phyloP scores from a whole-genome alignment of 768 basidiomycete species.

The Mycena latifolia region DNA sequence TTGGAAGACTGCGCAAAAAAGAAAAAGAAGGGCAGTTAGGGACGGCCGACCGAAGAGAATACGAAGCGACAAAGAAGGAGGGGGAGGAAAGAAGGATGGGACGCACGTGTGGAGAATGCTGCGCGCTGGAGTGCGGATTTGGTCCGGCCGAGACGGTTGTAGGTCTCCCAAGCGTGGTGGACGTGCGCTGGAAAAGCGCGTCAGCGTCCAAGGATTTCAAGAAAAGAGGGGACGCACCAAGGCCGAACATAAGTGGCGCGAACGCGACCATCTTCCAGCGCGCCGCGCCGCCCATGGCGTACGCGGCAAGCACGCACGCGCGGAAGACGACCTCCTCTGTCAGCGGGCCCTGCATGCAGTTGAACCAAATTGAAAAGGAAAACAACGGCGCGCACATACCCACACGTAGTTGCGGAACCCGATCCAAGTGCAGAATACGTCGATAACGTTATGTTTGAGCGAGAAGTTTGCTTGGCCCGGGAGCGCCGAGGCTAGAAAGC shows the following conservation, averaged over 20 bases:
- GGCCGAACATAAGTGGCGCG: constrained; percentile 90
- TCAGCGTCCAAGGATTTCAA: neutral
- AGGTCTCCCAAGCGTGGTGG: constrained; percentile 94
- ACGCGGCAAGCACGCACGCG: constrained; percentile 84
- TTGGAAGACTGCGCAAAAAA: constrained; percentile 92
- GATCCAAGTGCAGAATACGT: constrained; percentile 60
- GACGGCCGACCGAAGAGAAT: too few species aligned
- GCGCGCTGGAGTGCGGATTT: constrained; percentile 74
- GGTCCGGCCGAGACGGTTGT: constrained; percentile 79
- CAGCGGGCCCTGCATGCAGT: constrained; percentile 79
- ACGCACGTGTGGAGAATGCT: constrained; percentile 65
- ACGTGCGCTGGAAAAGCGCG: constrained; percentile 80
- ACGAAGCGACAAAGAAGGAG: too few species aligned
- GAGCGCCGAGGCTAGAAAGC: constrained; percentile 57
- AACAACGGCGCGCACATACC: too few species aligned
- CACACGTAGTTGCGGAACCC: constrained; percentile 80
- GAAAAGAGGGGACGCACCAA: constrained; percentile 65
- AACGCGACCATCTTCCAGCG: constrained; percentile 76
- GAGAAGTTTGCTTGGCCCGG: constrained; percentile 69
- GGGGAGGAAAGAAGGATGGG: too few species aligned
- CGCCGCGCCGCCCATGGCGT: constrained; percentile 73
- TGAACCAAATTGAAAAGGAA: too few species aligned
- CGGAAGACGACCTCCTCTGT: constrained; percentile 96
- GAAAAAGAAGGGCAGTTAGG: too few species aligned
- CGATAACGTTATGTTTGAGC: constrained; percentile 52